Evolutionary conservation across 1,284 basidiomycete genomes (phyloP).

Genomic region (Albatrellus sp.): DNA sequence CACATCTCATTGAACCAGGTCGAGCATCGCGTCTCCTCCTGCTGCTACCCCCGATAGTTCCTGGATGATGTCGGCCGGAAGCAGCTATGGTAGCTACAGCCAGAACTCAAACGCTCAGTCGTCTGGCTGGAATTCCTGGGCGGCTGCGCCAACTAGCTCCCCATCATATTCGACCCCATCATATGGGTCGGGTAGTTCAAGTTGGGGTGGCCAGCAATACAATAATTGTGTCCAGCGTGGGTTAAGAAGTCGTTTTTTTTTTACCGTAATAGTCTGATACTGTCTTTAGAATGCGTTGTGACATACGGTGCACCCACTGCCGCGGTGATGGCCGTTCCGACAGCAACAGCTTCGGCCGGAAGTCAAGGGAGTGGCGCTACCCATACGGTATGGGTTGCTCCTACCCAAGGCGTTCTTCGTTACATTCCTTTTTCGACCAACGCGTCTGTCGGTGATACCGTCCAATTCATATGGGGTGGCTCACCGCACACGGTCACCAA

Average conservation of each 20-base stretch:
- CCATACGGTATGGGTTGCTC: constrained; percentile 66
- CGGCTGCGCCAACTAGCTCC: constrained; percentile 8
- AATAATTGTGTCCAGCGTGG: constrained; percentile 59
- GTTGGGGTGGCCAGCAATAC: constrained; percentile 47
- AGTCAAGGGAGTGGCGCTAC: constrained; percentile 38
- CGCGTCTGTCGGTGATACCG: constrained; percentile 62
- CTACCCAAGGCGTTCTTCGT: constrained; percentile 60
- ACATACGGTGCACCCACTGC: constrained; percentile 33
- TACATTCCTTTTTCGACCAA: constrained; percentile 64
- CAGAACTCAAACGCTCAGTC: constrained; percentile 17
- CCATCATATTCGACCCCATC: constrained; percentile 14
- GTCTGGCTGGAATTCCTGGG: constrained; percentile 9
- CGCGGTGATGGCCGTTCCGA: constrained; percentile 28
- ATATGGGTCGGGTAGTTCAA: constrained; percentile 56
- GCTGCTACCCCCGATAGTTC: constrained; percentile 5
- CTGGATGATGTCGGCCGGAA: background rate
- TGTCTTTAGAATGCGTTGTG: constrained; percentile 42
- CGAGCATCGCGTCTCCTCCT: background rate
- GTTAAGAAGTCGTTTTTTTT: constrained; percentile 15
- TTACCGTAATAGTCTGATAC: background rate
- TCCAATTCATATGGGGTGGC: constrained; percentile 62
- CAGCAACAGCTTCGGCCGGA: constrained; percentile 17
- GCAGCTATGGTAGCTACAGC: constrained; percentile 1
- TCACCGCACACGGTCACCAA: constrained; percentile 72
- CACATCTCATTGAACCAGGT: background rate